A percentile compares a stretch with the other conserved stretches of the same genome.
These are phyloP conservation scores for Fraxinus greggii DNA, from an alignment of 305 asterid genomes.

Conservation along the genomic window DNA sequence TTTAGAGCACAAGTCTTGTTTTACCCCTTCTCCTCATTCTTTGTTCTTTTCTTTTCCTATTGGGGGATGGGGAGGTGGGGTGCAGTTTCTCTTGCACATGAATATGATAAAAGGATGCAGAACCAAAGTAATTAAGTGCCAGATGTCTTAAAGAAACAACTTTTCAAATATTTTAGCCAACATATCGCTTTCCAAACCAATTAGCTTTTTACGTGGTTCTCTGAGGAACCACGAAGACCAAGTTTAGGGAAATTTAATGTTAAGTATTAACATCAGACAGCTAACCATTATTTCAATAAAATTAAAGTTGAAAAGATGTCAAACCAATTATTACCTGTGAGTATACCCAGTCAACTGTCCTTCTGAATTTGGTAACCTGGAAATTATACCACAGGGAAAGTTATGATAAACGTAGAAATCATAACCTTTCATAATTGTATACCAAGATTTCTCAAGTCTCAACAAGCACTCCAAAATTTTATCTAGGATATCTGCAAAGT, in stretches of 20 bases:
- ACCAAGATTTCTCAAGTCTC: conserved; percentile 3
- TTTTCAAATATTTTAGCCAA: background rate
- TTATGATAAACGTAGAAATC: background rate
- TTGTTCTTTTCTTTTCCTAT: background rate
- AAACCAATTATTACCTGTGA: conserved; percentile 56
- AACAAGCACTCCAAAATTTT: conserved; percentile 9
- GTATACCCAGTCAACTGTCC: conserved; percentile 61
- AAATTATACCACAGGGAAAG: conserved; percentile 7
- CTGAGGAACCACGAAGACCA: background rate
- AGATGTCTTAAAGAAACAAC: background rate
- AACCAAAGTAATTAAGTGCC: background rate
- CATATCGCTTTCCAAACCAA: background rate
- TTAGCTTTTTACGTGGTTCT: background rate
- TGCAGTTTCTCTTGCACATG: background rate
- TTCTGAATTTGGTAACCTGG: conserved; percentile 69
- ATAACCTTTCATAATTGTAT: conserved; percentile 3
- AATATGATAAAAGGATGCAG: background rate
- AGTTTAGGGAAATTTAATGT: background rate
- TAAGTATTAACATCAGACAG: background rate
- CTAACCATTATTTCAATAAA: background rate
- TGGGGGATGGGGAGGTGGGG: background rate
- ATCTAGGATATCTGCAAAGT: background rate
- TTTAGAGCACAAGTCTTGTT: background rate
- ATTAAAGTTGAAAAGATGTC: background rate
- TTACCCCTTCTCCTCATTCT: background rate